These are phyloP conservation scores for Bipolaris oryzae DNA, from an alignment of 2,329 filamentous ascomycete genomes.

Conservation along the genomic window DNA sequence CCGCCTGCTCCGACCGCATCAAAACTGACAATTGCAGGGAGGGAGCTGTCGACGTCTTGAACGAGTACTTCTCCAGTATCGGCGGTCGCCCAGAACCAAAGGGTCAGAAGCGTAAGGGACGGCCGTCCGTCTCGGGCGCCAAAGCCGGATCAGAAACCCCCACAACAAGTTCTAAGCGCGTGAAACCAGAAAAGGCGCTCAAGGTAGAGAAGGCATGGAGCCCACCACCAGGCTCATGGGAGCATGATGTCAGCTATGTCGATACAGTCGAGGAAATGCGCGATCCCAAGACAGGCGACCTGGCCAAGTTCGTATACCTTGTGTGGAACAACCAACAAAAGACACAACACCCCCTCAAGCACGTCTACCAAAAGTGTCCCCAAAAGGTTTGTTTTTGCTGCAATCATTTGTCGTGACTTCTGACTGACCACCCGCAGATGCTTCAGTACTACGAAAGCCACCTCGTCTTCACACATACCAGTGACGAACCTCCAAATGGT, in stretches of 20 bases:
- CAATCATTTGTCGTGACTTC: neutral
- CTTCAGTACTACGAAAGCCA: conserved; percentile 59
- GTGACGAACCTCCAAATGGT: conserved; percentile 17
- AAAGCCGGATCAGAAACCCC: conserved; percentile 35
- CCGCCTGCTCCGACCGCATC: neutral
- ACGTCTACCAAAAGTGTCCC: conserved; percentile 76
- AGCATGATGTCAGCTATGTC: conserved; percentile 71
- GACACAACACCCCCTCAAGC: conserved; percentile 71
- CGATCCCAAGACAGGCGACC: conserved; percentile 49
- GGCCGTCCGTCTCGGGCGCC: conserved; percentile 28
- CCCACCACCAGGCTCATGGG: conserved; percentile 77
- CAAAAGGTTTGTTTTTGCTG: conserved; percentile 62
- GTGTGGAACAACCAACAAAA: conserved; percentile 76
- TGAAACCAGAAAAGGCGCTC: conserved; percentile 49
- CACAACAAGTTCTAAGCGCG: conserved; percentile 30
- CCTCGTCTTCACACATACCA: conserved; percentile 41
- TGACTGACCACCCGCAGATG: conserved; percentile 36
- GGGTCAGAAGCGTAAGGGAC: conserved; percentile 60
- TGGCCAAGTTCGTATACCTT: conserved; percentile 69
- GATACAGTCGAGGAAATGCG: conserved; percentile 72
- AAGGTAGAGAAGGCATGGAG: conserved; percentile 61
- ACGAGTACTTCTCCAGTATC: conserved; percentile 66
- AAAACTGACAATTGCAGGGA: conserved; percentile 26
- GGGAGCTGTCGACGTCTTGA: conserved; percentile 60
- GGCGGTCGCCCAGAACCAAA: conserved; percentile 67